Base-by-base conservation (phyloP, 176 grass and related monocot genomes). In the Oryza rufipogon region DNA sequence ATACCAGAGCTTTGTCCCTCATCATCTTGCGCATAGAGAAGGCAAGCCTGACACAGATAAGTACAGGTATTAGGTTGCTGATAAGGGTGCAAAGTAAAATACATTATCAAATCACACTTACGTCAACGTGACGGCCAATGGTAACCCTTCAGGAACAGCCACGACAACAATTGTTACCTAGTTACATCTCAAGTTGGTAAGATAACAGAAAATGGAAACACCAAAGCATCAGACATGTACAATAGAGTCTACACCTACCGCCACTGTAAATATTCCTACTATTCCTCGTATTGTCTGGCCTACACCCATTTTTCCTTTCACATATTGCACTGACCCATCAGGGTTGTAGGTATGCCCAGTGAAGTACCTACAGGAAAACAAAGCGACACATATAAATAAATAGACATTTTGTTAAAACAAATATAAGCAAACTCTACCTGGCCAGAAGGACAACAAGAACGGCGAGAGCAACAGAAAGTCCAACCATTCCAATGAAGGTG, bases 11-110 rank as follows among this genome's bases (percentile, higher is more conserved):
- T 75, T 98, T 98, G 81, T 98, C 93, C 70, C 36, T 83, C 96
- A 96, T 98, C 96, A 98, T 98, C 79, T 98, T 96, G 39, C 91
- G 88, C 93, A 98, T 96, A n/a, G 93, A 98, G 34, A 95, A 98
- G 66, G 96, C 96, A 69, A 98, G 88, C 42, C 96, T 95, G 84
- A 73, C 28, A 81, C 3, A 80, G 85, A 81, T 64, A 83, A 87
- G 58, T 6, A 73, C 56, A 17, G 13, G 25, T 80, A 45, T 76
- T 32, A 32, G 10, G 20, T 78, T 71, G 64, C 14, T 44, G 23
- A 49, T 38, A 48, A 61, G 61, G 23, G 52, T 15, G 39, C n/a
- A 7, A 3, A 66, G 32, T 68, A 49, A 69, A 60, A 66, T 15
- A 82, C 12, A 78, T 2, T 68, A 20, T 46, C 36, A 79, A n/a